Percentiles rank a stretch among this genome's conserved stretches.
Evolutionary conservation across 768 basidiomycete species (phyloP).

Genomic region (Naganishia vaughanmartiniae): DNA sequence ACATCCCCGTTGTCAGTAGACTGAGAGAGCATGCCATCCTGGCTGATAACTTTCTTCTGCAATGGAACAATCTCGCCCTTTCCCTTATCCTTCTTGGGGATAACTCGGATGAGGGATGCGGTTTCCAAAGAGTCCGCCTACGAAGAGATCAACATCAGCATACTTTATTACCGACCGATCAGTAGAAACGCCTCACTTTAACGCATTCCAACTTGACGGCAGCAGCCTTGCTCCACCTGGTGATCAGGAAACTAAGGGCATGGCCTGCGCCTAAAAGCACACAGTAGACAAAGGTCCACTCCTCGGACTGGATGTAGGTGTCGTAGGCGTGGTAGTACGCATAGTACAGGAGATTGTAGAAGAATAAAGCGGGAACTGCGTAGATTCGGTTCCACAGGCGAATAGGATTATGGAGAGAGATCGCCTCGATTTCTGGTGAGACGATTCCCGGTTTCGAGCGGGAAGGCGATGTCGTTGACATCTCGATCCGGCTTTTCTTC

Average conservation of each 20-base stretch:
- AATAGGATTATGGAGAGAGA: constrained; percentile 53
- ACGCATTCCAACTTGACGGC: constrained; percentile 76
- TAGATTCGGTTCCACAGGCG: constrained; percentile 50
- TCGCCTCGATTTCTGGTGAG: constrained; percentile 51
- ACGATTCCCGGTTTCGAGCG: constrained; percentile 36
- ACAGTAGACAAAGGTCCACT: constrained; percentile 95
- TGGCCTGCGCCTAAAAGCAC: constrained; percentile 80
- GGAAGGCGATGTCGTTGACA: constrained; percentile 11
- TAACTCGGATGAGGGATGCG: constrained; percentile 76
- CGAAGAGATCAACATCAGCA: not conserved
- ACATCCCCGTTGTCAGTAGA: constrained; percentile 30
- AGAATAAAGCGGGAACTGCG: constrained; percentile 48
- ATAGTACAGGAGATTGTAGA: constrained; percentile 59
- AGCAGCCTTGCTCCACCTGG: constrained; percentile 80
- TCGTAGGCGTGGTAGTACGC: constrained; percentile 90
- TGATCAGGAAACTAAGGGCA: constrained; percentile 85
- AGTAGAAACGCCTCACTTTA: constrained; percentile 45
- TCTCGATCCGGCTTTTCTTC: not conserved
- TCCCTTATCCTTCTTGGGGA: constrained; percentile 77
- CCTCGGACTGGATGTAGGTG: constrained; percentile 83
- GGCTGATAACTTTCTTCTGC: constrained; percentile 57
- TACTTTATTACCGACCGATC: too few species aligned
- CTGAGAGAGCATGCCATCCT: constrained; percentile 4
- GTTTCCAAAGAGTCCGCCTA: constrained; percentile 62
- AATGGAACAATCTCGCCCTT: constrained; percentile 83